phyloP scores from a whole-genome alignment of 2,329 filamentous ascomycete species.

The Aspergillus sp. region DNA sequence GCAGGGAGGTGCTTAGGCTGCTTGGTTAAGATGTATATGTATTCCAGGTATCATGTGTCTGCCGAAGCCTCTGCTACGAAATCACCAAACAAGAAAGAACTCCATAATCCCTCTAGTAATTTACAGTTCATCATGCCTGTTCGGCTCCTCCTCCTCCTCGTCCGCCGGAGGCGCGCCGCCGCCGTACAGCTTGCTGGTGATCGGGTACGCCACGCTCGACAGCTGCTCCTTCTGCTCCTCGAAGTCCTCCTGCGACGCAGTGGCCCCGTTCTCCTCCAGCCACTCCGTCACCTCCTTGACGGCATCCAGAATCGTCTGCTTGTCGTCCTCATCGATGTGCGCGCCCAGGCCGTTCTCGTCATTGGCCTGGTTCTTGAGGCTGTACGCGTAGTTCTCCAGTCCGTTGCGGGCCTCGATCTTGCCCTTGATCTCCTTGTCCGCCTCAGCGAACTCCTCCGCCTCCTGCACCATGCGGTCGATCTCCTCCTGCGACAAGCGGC shows the following conservation, averaged over 20 bases:
- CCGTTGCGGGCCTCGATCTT: slow-evolving; percentile 94
- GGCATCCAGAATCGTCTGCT: slow-evolving; percentile 89
- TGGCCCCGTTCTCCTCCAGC: slow-evolving; percentile 88
- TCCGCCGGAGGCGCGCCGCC: slow-evolving; percentile 50
- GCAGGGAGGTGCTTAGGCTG: slow-evolving; percentile 8
- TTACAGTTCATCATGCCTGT: slow-evolving; percentile 71
- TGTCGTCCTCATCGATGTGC: slow-evolving; percentile 98
- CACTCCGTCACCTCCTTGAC: slow-evolving; percentile 96
- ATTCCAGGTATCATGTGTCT: slow-evolving; percentile 8
- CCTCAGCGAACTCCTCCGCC: slow-evolving; percentile 97
- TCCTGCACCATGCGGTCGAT: slow-evolving; percentile 99
- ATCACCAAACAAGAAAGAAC: slow-evolving; percentile 21
- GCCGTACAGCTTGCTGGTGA: slow-evolving; percentile 95
- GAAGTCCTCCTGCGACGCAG: slow-evolving; percentile 84
- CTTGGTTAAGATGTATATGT: neutral
- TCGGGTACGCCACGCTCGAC: slow-evolving; percentile 90
- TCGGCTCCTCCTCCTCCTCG: slow-evolving; percentile 63
- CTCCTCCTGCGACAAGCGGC: slow-evolving; percentile 88
- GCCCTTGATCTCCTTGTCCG: slow-evolving; percentile 96
- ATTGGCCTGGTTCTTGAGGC: slow-evolving; percentile 97
- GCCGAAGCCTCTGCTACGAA: slow-evolving; percentile 9
- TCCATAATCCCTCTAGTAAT: slow-evolving; percentile 30
- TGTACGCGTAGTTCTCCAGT: slow-evolving; percentile 98
- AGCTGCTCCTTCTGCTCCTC: slow-evolving; percentile 99
- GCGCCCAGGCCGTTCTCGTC: slow-evolving; percentile 93